Evolutionary conservation across 352 stramenopile species (phyloP).

Genomic region (Phytophthora pistaciae): DNA sequence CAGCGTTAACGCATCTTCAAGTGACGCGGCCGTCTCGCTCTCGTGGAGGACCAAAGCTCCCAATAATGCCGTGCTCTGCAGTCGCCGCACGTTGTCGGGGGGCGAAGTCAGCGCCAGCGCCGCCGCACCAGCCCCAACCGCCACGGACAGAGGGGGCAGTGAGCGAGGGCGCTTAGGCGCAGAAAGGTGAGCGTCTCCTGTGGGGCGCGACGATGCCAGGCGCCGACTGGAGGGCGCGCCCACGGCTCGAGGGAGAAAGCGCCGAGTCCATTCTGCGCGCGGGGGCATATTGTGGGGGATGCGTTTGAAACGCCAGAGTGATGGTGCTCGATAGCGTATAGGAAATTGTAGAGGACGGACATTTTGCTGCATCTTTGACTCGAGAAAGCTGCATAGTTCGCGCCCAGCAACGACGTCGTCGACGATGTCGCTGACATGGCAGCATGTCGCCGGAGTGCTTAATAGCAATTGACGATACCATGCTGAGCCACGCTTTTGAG

Average conservation of each 20-base stretch:
- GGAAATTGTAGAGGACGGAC: too few relatives aligned
- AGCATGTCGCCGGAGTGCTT: too few relatives aligned
- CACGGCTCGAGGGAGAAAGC: slow-evolving; percentile 13
- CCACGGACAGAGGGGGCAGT: slow-evolving; percentile 27
- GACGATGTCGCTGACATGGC: too few relatives aligned
- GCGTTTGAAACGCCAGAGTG: slow-evolving; percentile 15
- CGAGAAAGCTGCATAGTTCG: too few relatives aligned
- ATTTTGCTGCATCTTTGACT: too few relatives aligned
- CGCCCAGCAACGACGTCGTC: too few relatives aligned
- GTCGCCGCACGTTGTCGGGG: slow-evolving; percentile 7
- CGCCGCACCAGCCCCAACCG: slow-evolving; percentile 17
- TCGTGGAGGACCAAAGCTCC: slow-evolving; percentile 36
- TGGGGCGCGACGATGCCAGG: background rate
- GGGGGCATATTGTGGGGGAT: slow-evolving; percentile 11
- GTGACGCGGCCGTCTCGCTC: slow-evolving; percentile 19
- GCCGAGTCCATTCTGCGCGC: slow-evolving; percentile 13
- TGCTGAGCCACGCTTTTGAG: too few relatives aligned
- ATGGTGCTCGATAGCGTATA: slow-evolving; percentile 14
- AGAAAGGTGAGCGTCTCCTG: background rate
- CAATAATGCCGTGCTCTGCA: slow-evolving; percentile 42
- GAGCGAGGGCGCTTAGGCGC: slow-evolving; percentile 22
- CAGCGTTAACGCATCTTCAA: slow-evolving; percentile 9
- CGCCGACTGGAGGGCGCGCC: slow-evolving; percentile 7
- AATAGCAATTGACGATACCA: too few relatives aligned
- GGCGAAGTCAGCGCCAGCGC: slow-evolving; percentile 22